Evolutionary conservation across 202 grass and related monocot genomes (phyloP).

Genomic region (Saccharum hybrid): DNA sequence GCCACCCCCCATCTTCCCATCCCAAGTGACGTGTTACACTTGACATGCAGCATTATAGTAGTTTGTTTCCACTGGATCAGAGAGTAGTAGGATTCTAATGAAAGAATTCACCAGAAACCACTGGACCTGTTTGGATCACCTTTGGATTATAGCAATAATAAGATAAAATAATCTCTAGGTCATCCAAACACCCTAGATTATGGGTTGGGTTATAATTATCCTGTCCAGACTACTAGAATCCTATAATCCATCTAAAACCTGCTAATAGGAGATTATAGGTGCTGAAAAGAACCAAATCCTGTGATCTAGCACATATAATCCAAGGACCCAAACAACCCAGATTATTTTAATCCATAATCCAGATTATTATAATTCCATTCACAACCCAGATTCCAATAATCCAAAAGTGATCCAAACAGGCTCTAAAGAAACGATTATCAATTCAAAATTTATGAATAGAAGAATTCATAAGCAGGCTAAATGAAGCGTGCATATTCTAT

Average conservation of each 20-base stretch:
- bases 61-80: slow-evolving; percentile 12
- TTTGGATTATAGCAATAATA: neutral
- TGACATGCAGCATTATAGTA: neutral
- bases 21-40: no score
- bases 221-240: neutral
- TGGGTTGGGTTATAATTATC: neutral
- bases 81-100: slow-evolving; percentile 4
- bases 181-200: neutral
- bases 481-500: slow-evolving; percentile 4
- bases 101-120: slow-evolving; percentile 21
- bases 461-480: slow-evolving; percentile 1
- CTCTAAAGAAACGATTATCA: slow-evolving; percentile 1
- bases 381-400: neutral
- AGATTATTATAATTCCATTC: neutral
- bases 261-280: neutral
- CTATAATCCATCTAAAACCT: neutral
- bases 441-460: neutral
- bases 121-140: neutral
- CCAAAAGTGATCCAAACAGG: slow-evolving; percentile 42
- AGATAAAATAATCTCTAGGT: neutral
- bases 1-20: no score
- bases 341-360: no score
- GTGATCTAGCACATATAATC: neutral
- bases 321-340: neutral
- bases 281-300: neutral